Evolutionary conservation across 1,284 basidiomycete genomes (phyloP).

Genomic region (Irpex rosettiformis): DNA sequence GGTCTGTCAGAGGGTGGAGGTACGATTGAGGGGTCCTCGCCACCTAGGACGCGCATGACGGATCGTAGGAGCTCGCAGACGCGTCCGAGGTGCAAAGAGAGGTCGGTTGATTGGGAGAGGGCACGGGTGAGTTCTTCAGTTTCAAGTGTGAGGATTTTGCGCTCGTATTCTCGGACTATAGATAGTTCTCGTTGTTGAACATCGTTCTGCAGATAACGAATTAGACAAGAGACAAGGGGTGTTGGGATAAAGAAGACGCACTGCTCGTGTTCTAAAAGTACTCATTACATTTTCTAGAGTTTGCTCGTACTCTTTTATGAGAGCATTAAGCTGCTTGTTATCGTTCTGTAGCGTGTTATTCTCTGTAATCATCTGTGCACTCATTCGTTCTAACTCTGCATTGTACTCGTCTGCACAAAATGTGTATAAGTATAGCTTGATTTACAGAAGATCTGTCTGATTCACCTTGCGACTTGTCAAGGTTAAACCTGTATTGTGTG

Average conservation of each 20-base stretch:
- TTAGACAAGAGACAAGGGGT: no score
- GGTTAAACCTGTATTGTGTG: slow-evolving; percentile 64
- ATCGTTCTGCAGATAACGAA: slow-evolving; percentile 81
- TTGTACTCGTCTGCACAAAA: slow-evolving; percentile 79
- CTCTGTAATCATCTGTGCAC: slow-evolving; percentile 76
- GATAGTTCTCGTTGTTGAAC: slow-evolving; percentile 93
- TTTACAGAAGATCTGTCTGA: neutral
- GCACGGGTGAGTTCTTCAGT: slow-evolving; percentile 66
- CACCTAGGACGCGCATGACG: slow-evolving; percentile 69
- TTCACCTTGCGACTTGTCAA: slow-evolving; percentile 85
- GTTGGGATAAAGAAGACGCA: slow-evolving; percentile 42
- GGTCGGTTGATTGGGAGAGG: slow-evolving; percentile 58
- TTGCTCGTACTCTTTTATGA: slow-evolving; percentile 96
- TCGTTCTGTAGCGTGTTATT: slow-evolving; percentile 89
- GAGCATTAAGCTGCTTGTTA: slow-evolving; percentile 88
- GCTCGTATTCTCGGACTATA: slow-evolving; percentile 89
- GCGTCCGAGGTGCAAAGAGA: slow-evolving; percentile 69
- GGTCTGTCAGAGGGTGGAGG: slow-evolving; percentile 10
- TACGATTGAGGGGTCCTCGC: slow-evolving; percentile 52
- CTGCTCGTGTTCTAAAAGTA: slow-evolving; percentile 88
- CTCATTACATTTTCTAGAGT: slow-evolving; percentile 96
- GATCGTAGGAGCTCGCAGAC: slow-evolving; percentile 74
- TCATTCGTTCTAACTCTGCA: slow-evolving; percentile 91
- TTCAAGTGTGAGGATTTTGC: slow-evolving; percentile 74
- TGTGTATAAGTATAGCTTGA: neutral